Evolutionary conservation across 352 stramenopile species (phyloP).

Genomic region (Sclerospora graminicola): DNA sequence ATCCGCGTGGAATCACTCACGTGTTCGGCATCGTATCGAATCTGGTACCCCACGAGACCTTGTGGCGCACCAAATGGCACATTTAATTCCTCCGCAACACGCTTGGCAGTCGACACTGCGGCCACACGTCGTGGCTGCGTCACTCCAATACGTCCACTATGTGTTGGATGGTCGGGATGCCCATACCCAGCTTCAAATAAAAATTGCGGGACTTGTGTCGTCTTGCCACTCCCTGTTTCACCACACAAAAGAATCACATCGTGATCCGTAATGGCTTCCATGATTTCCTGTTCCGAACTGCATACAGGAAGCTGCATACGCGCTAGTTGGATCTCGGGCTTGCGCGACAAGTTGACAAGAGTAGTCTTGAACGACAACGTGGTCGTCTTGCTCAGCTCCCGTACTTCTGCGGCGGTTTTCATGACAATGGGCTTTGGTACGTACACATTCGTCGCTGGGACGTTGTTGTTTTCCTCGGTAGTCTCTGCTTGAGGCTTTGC

Average conservation of each 20-base stretch:
- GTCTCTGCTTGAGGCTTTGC: constrained; percentile 1
- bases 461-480: constrained; percentile 11
- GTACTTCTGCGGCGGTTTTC: constrained; percentile 51
- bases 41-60: constrained; percentile 94
- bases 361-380: constrained; percentile 53
- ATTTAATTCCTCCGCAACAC: constrained; percentile 96
- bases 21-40: constrained; percentile 94
- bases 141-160: constrained; percentile 85
- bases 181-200: constrained; percentile 93
- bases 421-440: constrained; percentile 49
- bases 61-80: constrained; percentile 49
- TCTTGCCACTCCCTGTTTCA: constrained; percentile 98
- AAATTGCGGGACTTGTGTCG: constrained; percentile 97
- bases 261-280: constrained; percentile 92
- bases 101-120: constrained; percentile 95
- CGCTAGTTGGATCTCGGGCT: constrained; percentile 76
- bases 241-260: constrained; percentile 97
- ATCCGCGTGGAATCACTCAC: constrained; percentile 86
- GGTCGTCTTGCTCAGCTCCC: constrained; percentile 36
- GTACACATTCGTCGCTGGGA: constrained; percentile 11
- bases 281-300: constrained; percentile 98
- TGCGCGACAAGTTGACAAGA: constrained; percentile 66
- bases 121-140: constrained; percentile 98
- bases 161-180: constrained; percentile 37
- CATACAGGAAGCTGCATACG: constrained; percentile 96